Percentiles rank a stretch among this genome's conserved stretches.
phyloP scores from a whole-genome alignment of 148 eudicot genomes.

The Hydrangea macrophylla region DNA sequence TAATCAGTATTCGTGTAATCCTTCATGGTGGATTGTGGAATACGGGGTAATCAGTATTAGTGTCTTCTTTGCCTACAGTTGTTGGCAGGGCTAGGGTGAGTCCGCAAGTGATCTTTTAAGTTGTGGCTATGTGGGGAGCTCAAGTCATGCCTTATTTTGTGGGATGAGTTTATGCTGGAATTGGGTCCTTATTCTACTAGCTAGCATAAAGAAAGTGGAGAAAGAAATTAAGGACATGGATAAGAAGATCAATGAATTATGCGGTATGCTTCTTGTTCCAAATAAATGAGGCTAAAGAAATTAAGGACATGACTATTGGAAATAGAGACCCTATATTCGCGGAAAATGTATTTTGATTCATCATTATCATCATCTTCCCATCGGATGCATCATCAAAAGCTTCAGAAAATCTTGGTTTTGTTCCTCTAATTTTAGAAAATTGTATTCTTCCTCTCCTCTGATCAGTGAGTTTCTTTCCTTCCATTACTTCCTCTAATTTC shows the following conservation, averaged over 20 bases:
- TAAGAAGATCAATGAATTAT: slow-evolving; percentile 82
- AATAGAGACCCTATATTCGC: too few relatives aligned
- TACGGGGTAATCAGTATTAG: not conserved
- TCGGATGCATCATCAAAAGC: too few relatives aligned
- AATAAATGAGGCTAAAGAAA: not conserved
- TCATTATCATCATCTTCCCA: too few relatives aligned
- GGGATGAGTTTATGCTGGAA: slow-evolving; percentile 40
- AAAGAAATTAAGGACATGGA: slow-evolving; percentile 87
- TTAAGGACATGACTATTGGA: too few relatives aligned
- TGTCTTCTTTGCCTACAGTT: not conserved
- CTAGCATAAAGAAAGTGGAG: slow-evolving; percentile 63
- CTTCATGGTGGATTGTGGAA: not conserved
- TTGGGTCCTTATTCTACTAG: slow-evolving; percentile 87
- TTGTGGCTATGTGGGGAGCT: not conserved
- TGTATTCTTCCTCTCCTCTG: too few relatives aligned
- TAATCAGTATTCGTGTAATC: not conserved
- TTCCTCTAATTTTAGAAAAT: too few relatives aligned
- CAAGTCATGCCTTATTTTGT: not conserved
- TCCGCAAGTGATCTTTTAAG: not conserved
- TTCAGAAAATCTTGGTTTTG: too few relatives aligned
- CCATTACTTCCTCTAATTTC: too few relatives aligned
- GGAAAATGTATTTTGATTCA: too few relatives aligned
- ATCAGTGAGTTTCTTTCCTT: too few relatives aligned
- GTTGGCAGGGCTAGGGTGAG: not conserved
- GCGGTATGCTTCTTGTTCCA: slow-evolving; percentile 46